Evolutionary conservation across 2,329 filamentous ascomycete genomes (phyloP).

Genomic region (Sclerotinia spermophila): DNA sequence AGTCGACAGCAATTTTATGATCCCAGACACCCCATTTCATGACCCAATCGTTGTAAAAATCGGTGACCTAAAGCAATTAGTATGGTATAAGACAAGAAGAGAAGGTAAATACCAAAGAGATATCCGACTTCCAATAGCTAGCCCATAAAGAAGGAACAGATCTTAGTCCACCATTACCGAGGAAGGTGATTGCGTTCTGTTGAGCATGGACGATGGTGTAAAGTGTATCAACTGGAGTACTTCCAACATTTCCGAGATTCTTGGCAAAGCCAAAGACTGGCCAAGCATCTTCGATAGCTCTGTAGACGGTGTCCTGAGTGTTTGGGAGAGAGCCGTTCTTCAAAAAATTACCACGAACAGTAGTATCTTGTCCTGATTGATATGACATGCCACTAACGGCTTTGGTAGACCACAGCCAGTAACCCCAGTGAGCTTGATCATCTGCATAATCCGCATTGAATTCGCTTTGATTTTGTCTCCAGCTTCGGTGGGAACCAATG

Average conservation of each 20-base stretch:
- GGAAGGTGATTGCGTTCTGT: conserved; percentile 30
- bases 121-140: conserved; percentile 63
- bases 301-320: conserved; percentile 59
- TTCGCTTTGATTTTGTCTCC: conserved; percentile 31
- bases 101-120: conserved; percentile 47
- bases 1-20: conserved; percentile 62
- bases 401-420: conserved; percentile 71
- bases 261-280: conserved; percentile 72
- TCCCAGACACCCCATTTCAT: conserved; percentile 66
- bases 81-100: neutral
- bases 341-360: conserved; percentile 64
- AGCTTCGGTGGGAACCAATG: conserved; percentile 29
- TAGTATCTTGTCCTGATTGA: conserved; percentile 63
- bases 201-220: conserved; percentile 35
- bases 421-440: conserved; percentile 71
- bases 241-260: conserved; percentile 28
- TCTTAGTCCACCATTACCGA: conserved; percentile 48
- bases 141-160: conserved; percentile 74
- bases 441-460: conserved; percentile 35
- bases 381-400: conserved; percentile 54
- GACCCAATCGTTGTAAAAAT: conserved; percentile 74
- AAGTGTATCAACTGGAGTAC: conserved; percentile 23
- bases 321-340: conserved; percentile 60
- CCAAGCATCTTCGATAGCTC: conserved; percentile 65
- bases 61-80: conserved; percentile 47